Conservation (phyloP, 192 early-diverging fungal genomes). For the Coemansia sp. region DNA sequence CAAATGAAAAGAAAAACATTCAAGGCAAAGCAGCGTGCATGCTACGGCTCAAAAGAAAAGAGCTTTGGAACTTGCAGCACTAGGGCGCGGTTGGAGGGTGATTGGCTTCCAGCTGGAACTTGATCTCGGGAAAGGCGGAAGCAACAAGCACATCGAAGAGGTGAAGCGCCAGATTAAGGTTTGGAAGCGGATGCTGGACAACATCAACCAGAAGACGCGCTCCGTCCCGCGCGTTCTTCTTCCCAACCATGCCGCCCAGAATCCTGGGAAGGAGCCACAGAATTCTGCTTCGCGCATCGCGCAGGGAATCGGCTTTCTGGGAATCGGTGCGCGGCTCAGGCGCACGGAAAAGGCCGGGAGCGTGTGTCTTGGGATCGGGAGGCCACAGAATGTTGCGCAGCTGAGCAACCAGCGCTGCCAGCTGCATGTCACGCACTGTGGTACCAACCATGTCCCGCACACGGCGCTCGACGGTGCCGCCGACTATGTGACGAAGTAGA, state of each 20-base stretch:
- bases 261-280: conserved; percentile 67
- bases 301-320: conserved; percentile 49
- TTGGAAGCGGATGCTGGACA: conserved; percentile 75
- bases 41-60: neutral
- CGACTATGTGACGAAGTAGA: conserved; percentile 82
- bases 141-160: conserved; percentile 73
- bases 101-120: conserved; percentile 15
- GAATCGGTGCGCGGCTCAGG: conserved; percentile 16
- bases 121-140: conserved; percentile 72
- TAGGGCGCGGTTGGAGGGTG: neutral
- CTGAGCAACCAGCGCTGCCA: conserved; percentile 22
- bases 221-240: conserved; percentile 76
- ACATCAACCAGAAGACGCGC: conserved; percentile 67
- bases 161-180: conserved; percentile 75
- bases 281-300: conserved; percentile 58
- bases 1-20: neutral
- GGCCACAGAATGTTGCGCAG: conserved; percentile 53
- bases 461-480: conserved; percentile 81
- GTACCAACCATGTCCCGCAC: conserved; percentile 35
- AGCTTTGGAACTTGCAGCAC: neutral
- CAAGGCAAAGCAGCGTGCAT: neutral
- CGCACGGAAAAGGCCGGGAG: conserved; percentile 7
- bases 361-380: neutral
- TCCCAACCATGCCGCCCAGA: conserved; percentile 77
- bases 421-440: conserved; percentile 30